Base-by-base conservation (phyloP, 768 basidiomycete species). In the Boletales sp. region DNA sequence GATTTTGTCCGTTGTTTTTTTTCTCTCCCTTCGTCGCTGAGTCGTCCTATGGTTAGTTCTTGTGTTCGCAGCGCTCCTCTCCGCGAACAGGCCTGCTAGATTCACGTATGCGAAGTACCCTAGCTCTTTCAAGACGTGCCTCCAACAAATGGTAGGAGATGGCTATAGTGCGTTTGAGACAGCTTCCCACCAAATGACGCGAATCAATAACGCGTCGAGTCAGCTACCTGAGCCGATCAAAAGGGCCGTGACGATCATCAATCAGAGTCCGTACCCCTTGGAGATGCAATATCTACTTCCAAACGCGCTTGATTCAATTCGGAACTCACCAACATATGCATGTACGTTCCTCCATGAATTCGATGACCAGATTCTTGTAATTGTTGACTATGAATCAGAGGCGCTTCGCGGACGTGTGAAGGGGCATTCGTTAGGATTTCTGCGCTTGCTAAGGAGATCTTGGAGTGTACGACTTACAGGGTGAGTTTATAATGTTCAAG, bases 141-240 rank as follows among this genome's bases (percentile, higher is more conserved):
- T 59, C 32, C 57, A 58, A 32, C 57, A 59, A 47, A 59, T 59
- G 56, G 56, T 58, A 1, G 57, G 57, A 8, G 56, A 59, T 12
- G 57, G 57, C 6, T 59, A 58, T n/a, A 58, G 19, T 27, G 57
- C 56, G 30, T 58, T 59, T 35, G 57, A 58, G 44, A 59, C 52
- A 0, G 52, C 56, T 8, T 58, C 56, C 4, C 44, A 58, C 29
- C 46, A 59, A 35, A 59, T 59, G 57, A 59, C 47, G 10, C 57
- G 56, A 7, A 58, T 59, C 50, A 50, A 58, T 19, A 59, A 58
- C 2, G 56, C 57, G 4, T 58, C 56, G 12, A 44, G 49, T 31
- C 56, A 58, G 19, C 31, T 58, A 14, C 57, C 56, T 1, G 56
- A 54, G 7, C 47, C 52, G 18, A 58, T 58, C 48, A 58, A 44